A percentile compares a stretch with the other conserved stretches of the same genome.
Conservation (phyloP, 768 basidiomycete genomes). For the Lentinula sp. region DNA sequence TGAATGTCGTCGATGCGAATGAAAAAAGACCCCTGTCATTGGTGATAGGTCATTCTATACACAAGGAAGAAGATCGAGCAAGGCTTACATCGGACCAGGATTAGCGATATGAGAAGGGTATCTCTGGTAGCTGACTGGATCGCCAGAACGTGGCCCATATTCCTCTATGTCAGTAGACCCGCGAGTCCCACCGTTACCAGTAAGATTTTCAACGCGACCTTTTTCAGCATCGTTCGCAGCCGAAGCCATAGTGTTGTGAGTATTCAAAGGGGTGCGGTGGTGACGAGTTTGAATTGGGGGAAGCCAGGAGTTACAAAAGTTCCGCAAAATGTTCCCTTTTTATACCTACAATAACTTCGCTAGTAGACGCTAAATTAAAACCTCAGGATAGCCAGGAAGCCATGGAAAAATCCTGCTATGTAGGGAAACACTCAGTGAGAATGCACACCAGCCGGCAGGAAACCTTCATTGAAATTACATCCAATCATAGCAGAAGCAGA, state of each 20-base stretch:
- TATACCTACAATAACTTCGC: background rate
- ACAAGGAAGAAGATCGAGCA: background rate
- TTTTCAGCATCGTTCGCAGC: background rate
- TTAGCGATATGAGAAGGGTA: slow-evolving; percentile 24
- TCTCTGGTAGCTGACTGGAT: slow-evolving; percentile 4
- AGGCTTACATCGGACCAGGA: slow-evolving; percentile 24
- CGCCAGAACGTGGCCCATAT: slow-evolving; percentile 3
- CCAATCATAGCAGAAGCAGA: background rate
- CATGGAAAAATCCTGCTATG: background rate
- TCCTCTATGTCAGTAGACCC: slow-evolving; percentile 4
- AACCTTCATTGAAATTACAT: background rate
- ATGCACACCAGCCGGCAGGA: background rate
- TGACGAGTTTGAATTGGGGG: background rate
- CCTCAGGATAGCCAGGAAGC: background rate
- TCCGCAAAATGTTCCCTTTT: background rate
- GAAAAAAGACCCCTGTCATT: slow-evolving; percentile 27
- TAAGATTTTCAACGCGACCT: background rate
- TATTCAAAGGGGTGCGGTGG: background rate
- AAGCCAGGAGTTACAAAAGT: background rate
- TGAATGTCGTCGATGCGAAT: slow-evolving; percentile 63
- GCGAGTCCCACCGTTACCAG: background rate
- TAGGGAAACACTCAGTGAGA: background rate
- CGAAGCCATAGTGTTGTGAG: background rate
- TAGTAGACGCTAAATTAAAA: background rate
- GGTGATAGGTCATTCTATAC: background rate